phyloP scores from a whole-genome alignment of 2,329 filamentous ascomycete species.

The Penicillium corylophilum region DNA sequence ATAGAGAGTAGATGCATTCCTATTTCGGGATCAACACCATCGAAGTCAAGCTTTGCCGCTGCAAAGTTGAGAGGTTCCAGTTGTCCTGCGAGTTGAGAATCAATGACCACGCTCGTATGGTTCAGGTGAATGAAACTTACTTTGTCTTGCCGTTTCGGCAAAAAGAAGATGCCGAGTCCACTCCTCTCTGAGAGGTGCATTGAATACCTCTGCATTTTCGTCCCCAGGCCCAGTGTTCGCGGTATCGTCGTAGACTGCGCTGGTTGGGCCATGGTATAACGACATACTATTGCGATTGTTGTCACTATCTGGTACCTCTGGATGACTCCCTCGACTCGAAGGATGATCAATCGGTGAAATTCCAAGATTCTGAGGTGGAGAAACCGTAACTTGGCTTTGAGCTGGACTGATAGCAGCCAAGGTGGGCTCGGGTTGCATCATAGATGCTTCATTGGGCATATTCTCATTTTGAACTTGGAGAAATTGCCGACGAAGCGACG shows the following conservation, averaged over 20 bases:
- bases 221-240: conserved; percentile 2
- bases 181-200: conserved; percentile 11
- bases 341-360: conserved; percentile 9
- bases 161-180: conserved; percentile 24
- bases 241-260: conserved; percentile 25
- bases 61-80: conserved; percentile 51
- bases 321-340: conserved; percentile 10
- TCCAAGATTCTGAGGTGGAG: conserved; percentile 3
- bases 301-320: conserved; percentile 21
- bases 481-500: conserved; percentile 19
- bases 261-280: conserved; percentile 25
- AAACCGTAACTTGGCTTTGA: neutral
- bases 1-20: conserved; percentile 54
- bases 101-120: neutral
- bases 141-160: conserved; percentile 25
- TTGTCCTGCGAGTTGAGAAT: conserved; percentile 39
- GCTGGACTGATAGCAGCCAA: conserved; percentile 7
- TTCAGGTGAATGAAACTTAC: conserved; percentile 13
- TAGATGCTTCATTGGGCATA: neutral
- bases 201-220: conserved; percentile 1
- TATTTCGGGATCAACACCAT: conserved; percentile 54
- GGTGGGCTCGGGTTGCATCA: conserved; percentile 5
- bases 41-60: conserved; percentile 53
- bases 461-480: conserved; percentile 1
- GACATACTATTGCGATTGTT: conserved; percentile 12